Evolutionary conservation across 805 yeast genomes (phyloP).

Genomic region (Suhomyces xylopsoci): DNA sequence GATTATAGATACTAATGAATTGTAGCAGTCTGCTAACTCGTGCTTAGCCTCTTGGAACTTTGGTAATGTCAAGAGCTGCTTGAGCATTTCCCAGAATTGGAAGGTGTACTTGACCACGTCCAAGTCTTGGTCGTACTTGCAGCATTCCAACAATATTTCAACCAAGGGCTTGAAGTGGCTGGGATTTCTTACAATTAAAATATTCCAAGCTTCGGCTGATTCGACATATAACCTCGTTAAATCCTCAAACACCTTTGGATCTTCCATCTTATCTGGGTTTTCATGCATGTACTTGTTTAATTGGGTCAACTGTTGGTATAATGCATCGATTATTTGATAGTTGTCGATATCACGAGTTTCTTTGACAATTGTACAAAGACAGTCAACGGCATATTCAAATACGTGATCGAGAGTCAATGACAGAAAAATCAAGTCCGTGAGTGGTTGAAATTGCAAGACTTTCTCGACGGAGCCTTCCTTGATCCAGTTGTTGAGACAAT

Average conservation of each 20-base stretch:
- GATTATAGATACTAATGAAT: slow-evolving; percentile 57
- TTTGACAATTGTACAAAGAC: slow-evolving; percentile 73
- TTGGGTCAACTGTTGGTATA: slow-evolving; percentile 65
- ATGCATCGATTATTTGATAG: slow-evolving; percentile 56
- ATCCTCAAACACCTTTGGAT: slow-evolving; percentile 64
- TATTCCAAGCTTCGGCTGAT: slow-evolving; percentile 96
- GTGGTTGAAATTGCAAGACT: slow-evolving; percentile 59
- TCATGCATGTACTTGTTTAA: slow-evolving; percentile 48
- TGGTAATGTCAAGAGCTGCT: slow-evolving; percentile 63
- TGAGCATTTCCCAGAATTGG: slow-evolving; percentile 84
- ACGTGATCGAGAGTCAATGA: slow-evolving; percentile 58
- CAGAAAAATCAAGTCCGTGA: slow-evolving; percentile 66
- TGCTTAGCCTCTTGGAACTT: slow-evolving; percentile 52
- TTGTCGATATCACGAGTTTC: slow-evolving; percentile 80
- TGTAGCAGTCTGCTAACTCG: slow-evolving; percentile 53
- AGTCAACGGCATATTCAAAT: slow-evolving; percentile 83
- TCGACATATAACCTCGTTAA: slow-evolving; percentile 78
- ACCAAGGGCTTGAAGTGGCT: slow-evolving; percentile 68
- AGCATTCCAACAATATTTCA: slow-evolving; percentile 64
- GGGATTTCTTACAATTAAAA: slow-evolving; percentile 72
- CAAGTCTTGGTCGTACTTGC: slow-evolving; percentile 75
- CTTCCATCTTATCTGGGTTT: slow-evolving; percentile 45
- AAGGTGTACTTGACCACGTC: slow-evolving; percentile 89
- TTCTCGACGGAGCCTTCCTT: slow-evolving; percentile 75
- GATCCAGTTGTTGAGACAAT: slow-evolving; percentile 88